These are phyloP conservation scores for Hemerocallis citrina DNA, from an alignment of 106 monocot genomes.

Conservation along the genomic window DNA sequence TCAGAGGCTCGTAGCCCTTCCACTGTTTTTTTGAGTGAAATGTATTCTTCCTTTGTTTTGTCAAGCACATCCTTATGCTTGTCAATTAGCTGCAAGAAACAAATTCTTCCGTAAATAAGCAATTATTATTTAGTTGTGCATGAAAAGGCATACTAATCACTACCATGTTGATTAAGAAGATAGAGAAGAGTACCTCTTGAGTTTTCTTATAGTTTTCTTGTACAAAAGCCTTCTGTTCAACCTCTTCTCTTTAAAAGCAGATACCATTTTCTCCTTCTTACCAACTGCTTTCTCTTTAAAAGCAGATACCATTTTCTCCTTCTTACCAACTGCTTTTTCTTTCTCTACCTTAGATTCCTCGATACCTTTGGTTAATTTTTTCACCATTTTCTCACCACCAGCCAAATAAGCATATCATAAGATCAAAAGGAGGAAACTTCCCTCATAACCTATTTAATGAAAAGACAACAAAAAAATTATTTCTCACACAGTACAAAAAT, in stretches of 20 bases:
- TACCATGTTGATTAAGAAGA: neutral
- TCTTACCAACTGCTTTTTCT: constrained; percentile 45
- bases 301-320: constrained; percentile 50
- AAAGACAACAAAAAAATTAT: no score
- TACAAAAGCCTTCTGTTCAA: constrained; percentile 67
- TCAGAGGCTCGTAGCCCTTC: constrained; percentile 80
- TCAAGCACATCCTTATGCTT: constrained; percentile 73
- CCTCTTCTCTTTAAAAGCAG: no score
- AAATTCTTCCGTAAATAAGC: neutral
- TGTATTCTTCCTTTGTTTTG: constrained; percentile 59
- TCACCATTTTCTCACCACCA: constrained; percentile 55
- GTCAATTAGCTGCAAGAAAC: constrained; percentile 64
- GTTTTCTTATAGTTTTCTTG: constrained; percentile 81
- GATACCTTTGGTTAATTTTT: constrained; percentile 58
- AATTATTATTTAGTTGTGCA: neutral
- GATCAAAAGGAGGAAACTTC: no score
- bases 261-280: no score
- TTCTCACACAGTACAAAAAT: no score
- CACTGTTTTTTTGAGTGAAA: constrained; percentile 65
- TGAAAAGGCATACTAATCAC: neutral
- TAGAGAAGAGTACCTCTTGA: constrained; percentile 47
- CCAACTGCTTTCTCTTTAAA: no score
- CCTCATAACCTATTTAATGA: no score
- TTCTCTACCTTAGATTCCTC: constrained; percentile 81
- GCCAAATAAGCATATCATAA: no score